Conservation (phyloP, 2,329 filamentous ascomycete species). For the Aspergillus niger region DNA sequence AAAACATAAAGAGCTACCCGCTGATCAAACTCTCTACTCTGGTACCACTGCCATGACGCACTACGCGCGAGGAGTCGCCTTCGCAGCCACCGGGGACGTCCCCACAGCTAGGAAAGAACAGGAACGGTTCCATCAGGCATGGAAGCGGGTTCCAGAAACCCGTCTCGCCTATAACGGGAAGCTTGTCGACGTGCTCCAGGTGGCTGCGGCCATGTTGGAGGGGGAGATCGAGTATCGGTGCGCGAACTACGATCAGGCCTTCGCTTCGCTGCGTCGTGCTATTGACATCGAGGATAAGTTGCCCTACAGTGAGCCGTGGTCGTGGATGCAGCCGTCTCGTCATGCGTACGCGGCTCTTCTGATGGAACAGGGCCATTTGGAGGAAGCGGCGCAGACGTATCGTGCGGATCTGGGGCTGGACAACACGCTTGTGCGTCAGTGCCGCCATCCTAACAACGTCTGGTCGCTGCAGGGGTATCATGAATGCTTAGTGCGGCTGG, state of each 20-base stretch:
- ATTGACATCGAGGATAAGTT: slow-evolving; percentile 63
- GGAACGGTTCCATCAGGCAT: slow-evolving; percentile 53
- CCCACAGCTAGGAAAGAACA: slow-evolving; percentile 55
- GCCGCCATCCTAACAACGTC: slow-evolving; percentile 69
- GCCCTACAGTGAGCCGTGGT: slow-evolving; percentile 72
- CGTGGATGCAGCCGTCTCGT: slow-evolving; percentile 72
- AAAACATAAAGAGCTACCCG: slow-evolving; percentile 57
- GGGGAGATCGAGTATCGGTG: slow-evolving; percentile 72
- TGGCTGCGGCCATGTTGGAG: slow-evolving; percentile 66
- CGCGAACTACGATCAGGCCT: slow-evolving; percentile 59
- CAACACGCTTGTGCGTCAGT: slow-evolving; percentile 59
- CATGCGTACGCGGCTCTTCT: slow-evolving; percentile 70
- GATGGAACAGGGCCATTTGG: slow-evolving; percentile 63
- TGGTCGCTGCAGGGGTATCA: slow-evolving; percentile 73
- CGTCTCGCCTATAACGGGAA: slow-evolving; percentile 69
- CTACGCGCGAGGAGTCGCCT: slow-evolving; percentile 68
- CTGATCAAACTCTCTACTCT: slow-evolving; percentile 63
- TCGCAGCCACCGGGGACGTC: slow-evolving; percentile 59
- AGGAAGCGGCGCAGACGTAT: slow-evolving; percentile 59
- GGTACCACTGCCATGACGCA: slow-evolving; percentile 66
- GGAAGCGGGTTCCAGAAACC: slow-evolving; percentile 55
- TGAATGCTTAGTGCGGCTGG: slow-evolving; percentile 64
- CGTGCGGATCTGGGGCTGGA: slow-evolving; percentile 62
- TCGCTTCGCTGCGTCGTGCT: slow-evolving; percentile 57
- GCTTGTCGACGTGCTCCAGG: slow-evolving; percentile 61